These are phyloP conservation scores for Xylariaceae sp. DNA, from an alignment of 2,329 filamentous ascomycete genomes.

Conservation along the genomic window DNA sequence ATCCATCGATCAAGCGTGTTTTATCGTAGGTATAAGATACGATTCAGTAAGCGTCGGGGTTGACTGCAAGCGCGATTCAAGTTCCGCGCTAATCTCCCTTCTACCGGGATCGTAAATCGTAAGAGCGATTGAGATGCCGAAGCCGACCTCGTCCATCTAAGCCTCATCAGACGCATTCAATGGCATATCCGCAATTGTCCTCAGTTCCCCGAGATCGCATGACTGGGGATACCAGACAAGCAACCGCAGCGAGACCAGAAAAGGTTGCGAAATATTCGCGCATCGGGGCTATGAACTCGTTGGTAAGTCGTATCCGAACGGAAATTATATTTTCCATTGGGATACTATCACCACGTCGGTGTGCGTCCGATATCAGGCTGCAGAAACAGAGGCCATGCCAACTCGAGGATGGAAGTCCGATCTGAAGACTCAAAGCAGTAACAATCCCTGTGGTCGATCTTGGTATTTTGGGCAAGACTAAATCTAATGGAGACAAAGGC, in stretches of 20 bases:
- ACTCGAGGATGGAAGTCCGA: not conserved
- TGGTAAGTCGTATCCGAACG: no score
- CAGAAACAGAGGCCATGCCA: not conserved
- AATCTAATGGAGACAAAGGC: constrained; percentile 1
- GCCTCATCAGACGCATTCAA: not conserved
- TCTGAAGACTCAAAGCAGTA: constrained; percentile 3
- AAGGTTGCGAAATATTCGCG: not conserved
- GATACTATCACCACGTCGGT: no score
- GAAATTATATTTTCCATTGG: no score
- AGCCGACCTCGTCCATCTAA: not conserved
- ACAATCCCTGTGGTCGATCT: constrained; percentile 3
- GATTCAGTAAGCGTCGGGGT: not conserved
- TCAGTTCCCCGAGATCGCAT: not conserved
- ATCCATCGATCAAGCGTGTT: not conserved
- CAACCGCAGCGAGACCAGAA: not conserved
- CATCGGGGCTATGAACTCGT: not conserved
- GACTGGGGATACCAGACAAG: not conserved
- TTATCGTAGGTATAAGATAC: not conserved
- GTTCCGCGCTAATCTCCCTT: not conserved
- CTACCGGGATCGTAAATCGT: not conserved
- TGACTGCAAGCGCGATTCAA: not conserved
- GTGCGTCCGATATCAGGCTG: constrained; percentile 1
- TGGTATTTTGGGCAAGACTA: constrained; percentile 18
- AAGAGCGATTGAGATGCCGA: not conserved
- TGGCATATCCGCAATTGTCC: not conserved